A percentile compares a stretch with the other conserved stretches of the same genome.
phyloP scores from a whole-genome alignment of 139 green algal genomes.

The Chlorella sp. region DNA sequence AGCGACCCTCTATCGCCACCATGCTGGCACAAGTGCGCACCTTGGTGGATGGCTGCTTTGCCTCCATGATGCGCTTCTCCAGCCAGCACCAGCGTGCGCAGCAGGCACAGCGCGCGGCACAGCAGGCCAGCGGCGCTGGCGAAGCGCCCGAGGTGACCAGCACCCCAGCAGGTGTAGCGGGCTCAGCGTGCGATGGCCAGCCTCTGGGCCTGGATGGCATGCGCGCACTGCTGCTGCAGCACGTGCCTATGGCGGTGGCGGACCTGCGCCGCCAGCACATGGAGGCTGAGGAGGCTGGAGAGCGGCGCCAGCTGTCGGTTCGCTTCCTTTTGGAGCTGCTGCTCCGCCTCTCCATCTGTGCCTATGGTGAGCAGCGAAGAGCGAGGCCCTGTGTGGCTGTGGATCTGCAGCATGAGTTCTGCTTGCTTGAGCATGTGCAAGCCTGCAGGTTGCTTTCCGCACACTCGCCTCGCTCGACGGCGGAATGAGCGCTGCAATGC shows the following conservation, averaged over 20 bases:
- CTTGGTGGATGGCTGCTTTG: background rate
- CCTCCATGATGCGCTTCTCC: background rate
- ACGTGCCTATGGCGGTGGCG: background rate
- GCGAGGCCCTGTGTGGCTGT: too few species aligned
- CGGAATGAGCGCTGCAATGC: too few species aligned
- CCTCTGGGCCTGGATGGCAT: background rate
- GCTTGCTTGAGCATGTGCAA: too few species aligned
- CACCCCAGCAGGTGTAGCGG: background rate
- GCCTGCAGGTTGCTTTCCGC: too few species aligned
- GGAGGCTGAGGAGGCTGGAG: background rate
- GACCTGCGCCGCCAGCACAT: slow-evolving; percentile 21
- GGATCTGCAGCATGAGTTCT: too few species aligned
- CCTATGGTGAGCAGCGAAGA: slow-evolving; percentile 13
- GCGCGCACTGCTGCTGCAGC: slow-evolving; percentile 32
- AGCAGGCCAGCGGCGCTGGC: background rate
- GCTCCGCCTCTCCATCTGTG: slow-evolving; percentile 20
- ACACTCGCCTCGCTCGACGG: too few species aligned
- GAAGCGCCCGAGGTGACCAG: background rate
- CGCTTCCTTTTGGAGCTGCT: slow-evolving; percentile 16
- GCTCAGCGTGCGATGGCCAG: background rate
- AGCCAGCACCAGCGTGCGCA: background rate
- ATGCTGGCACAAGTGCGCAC: slow-evolving; percentile 9
- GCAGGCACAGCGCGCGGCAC: background rate
- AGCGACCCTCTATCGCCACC: background rate
- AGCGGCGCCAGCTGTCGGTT: background rate